A percentile compares a stretch with the other conserved stretches of the same genome.
Evolutionary conservation across 2,329 filamentous ascomycete species (phyloP).

Genomic region (Pseudogymnoascus pannorum): DNA sequence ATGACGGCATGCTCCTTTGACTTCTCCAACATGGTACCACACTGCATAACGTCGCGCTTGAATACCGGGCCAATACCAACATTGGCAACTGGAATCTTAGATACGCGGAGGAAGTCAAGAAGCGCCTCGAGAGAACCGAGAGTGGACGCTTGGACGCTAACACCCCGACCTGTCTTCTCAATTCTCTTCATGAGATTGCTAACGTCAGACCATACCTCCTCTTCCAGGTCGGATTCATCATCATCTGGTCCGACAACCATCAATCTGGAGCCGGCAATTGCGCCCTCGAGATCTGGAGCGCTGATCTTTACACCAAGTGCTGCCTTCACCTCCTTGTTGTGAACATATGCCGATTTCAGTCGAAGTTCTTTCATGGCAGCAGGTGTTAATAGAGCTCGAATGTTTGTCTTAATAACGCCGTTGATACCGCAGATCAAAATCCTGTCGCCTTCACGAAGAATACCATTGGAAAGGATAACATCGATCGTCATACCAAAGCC

Average conservation of each 20-base stretch:
- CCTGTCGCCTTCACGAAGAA: constrained; percentile 86
- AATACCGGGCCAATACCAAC: constrained; percentile 96
- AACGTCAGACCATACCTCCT: constrained; percentile 93
- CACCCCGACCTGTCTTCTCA: constrained; percentile 85
- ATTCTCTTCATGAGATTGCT: constrained; percentile 87
- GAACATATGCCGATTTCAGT: constrained; percentile 91
- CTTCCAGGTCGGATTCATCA: constrained; percentile 92
- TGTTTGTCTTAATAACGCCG: constrained; percentile 89
- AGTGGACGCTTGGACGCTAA: constrained; percentile 94
- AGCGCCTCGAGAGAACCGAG: constrained; percentile 93
- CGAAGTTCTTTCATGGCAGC: constrained; percentile 89
- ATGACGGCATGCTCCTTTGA: constrained; percentile 93
- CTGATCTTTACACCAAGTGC: constrained; percentile 98
- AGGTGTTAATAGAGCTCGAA: constrained; percentile 87
- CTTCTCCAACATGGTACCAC: constrained; percentile 95
- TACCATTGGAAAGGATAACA: constrained; percentile 92
- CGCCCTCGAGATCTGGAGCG: constrained; percentile 88
- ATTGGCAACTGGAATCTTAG: constrained; percentile 95
- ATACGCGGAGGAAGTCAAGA: constrained; percentile 89
- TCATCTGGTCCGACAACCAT: constrained; percentile 92
- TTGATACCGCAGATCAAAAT: constrained; percentile 96
- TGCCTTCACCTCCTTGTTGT: constrained; percentile 99
- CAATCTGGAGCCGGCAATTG: constrained; percentile 91
- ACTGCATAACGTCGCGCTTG: constrained; percentile 95
- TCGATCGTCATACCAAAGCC: constrained; percentile 98